A percentile compares a stretch with the other conserved stretches of the same genome.
phyloP scores from a whole-genome alignment of 2,329 filamentous ascomycete genomes.

The Conoideocrella luteorostrata region DNA sequence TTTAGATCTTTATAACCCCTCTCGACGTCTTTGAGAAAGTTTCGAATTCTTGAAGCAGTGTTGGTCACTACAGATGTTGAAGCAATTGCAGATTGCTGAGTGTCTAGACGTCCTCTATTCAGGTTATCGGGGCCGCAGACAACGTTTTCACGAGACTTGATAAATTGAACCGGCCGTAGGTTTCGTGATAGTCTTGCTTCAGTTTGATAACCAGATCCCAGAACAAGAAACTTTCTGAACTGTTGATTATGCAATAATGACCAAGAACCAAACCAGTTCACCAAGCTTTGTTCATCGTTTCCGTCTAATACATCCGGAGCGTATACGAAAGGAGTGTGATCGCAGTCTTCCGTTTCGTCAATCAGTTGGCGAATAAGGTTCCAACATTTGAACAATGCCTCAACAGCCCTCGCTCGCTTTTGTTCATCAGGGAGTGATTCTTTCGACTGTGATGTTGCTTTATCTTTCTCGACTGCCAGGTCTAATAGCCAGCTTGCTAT shows the following conservation, averaged over 20 bases:
- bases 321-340: constrained; percentile 32
- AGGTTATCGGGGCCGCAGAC: neutral
- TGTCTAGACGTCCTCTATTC: neutral
- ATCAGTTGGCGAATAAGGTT: constrained; percentile 15
- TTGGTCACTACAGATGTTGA: neutral
- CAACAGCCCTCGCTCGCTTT: constrained; percentile 9
- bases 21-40: constrained; percentile 1
- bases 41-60: neutral
- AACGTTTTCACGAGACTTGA: neutral
- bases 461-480: constrained; percentile 18
- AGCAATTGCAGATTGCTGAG: neutral
- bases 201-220: constrained; percentile 37
- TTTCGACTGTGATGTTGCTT: neutral
- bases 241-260: constrained; percentile 40
- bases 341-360: constrained; percentile 9
- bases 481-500: constrained; percentile 24
- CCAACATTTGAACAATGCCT: constrained; percentile 18
- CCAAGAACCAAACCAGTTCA: constrained; percentile 60
- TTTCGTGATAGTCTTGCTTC: constrained; percentile 17
- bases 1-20: neutral
- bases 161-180: constrained; percentile 10
- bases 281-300: constrained; percentile 55
- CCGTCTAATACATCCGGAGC: constrained; percentile 43
- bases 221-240: constrained; percentile 48
- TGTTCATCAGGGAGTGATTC: neutral